Conservation (phyloP, 352 stramenopile genomes). For the Peronosclerospora sorghi region DNA sequence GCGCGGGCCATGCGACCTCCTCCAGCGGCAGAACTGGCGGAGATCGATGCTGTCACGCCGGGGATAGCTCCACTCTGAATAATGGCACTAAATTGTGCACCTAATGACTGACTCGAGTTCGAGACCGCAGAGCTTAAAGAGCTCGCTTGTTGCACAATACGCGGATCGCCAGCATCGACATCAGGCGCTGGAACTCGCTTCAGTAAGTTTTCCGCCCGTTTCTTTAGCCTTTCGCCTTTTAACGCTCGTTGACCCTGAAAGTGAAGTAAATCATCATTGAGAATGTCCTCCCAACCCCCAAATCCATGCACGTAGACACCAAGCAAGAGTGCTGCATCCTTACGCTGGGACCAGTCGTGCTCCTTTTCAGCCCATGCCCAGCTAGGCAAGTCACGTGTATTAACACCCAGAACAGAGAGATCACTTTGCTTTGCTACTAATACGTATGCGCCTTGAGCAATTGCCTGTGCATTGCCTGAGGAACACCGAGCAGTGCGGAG, state of each 20-base stretch:
- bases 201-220: constrained; percentile 71
- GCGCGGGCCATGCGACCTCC: constrained; percentile 52
- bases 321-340: constrained; percentile 69
- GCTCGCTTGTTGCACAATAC: constrained; percentile 46
- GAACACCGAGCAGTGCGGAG: constrained; percentile 36
- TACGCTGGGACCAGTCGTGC: constrained; percentile 66
- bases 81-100: constrained; percentile 66
- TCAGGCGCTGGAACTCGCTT: constrained; percentile 61
- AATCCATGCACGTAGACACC: constrained; percentile 81
- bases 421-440: constrained; percentile 64
- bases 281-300: constrained; percentile 77
- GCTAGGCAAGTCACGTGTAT: constrained; percentile 43
- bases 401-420: constrained; percentile 47
- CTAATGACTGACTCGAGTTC: constrained; percentile 47
- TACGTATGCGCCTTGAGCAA: constrained; percentile 54
- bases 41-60: constrained; percentile 19
- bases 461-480: constrained; percentile 24
- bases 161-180: constrained; percentile 36
- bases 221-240: constrained; percentile 77
- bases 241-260: constrained; percentile 73
- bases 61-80: constrained; percentile 40
- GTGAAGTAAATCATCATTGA: constrained; percentile 70
- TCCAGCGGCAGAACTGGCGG: constrained; percentile 17
- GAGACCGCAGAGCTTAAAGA: constrained; percentile 21
- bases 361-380: constrained; percentile 78